Evolutionary conservation across 78 protist genomes (phyloP), one percentile per base, ranked within the genome.

Genomic region (Dictyostelium capitatum): DNA sequence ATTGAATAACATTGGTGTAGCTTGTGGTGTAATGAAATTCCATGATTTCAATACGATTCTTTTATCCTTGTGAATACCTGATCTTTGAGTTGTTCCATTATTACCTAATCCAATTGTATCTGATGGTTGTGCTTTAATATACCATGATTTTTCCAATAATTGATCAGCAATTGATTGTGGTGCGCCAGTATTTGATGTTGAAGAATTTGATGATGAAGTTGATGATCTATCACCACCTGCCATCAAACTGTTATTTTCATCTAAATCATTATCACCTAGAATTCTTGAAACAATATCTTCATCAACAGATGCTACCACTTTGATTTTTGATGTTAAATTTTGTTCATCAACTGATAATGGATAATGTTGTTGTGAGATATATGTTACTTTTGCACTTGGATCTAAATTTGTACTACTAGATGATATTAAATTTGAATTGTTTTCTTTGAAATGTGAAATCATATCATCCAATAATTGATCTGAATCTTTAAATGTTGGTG

Each of bases 11-110:
- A 77, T 46, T 28, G 93, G 93, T 6, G 93, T 87, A 0, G 85
- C 81, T 51, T 87, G 93, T 64, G 93, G 83, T 30, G 93, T 59
- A 64, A 87, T 77, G 43, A 87, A 87, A 48, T 46, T 77, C 93
- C 93, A 87, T 28, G 15, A 37, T 51, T 87, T 87, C n/a, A 82
- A 28, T 15, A 87, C 84, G 8, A 87, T 87, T 47, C 93, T 32
- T 17, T 87, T 87, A 7, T 87, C 93, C 32, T 78, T 87, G 48
- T 87, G 57, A 41, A 87, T 64, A 19, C 93, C 93, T 12, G 84
- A 77, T 54, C 93, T 77, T n/a, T 64, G 37, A 0, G 93, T 77
- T 17, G 43, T 56, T n/a, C 93, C 93, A 51, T 87, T 43, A 51
- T 87, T 87, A 19, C 93, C 93, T 20, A 50, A 48, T 7, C 93